Evolutionary conservation across 495 filamentous ascomycete genomes (phyloP), one percentile per base, ranked within the genome.

Genomic region (Penicillium cinerascens): DNA sequence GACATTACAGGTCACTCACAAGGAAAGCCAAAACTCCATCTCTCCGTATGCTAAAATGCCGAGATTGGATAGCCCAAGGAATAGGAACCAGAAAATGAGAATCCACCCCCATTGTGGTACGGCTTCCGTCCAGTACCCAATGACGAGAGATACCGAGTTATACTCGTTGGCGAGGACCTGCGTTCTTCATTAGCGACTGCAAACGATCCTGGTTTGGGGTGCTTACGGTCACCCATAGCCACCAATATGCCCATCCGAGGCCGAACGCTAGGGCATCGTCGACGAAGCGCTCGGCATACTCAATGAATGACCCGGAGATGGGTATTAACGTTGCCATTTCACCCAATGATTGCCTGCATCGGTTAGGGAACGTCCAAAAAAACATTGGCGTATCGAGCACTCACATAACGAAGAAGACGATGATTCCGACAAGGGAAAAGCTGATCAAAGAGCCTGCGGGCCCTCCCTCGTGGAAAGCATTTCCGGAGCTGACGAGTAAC

Each of bases 1-100:
- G 23, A 10, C 10, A 4, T n/a, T 11, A 26, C 3, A n/a, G n/a
- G n/a, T n/a, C n/a, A 52, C 59, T 21, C 46, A 72, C 66, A 69
- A 38, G 11, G 68, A 69, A 23, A 77, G 60, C 55, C 71, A 68
- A 50, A 81, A 81, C 47, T 77, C 76, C 56, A 73, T 66, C 65
- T 90, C 87, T 11, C 84, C 87, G 54, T 87, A 90, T 36, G 84
- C 85, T 3, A 81, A 71, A 20, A 86, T 82, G 13, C 85, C 85
- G 40, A 77, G 61, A 48, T 70, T 64, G 2, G 68, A 82, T 3
- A 78, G 56, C 1, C 47, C 58, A 4, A 69, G 47, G 45, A 73
- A 73, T 47, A 82, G 43, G 9, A 77, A 72, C 84, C 84, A 87
- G 57, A 87, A 83, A 15, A 88, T 78, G 9, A 87, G 60, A 41